Evolutionary conservation across 768 basidiomycete genomes (phyloP), one percentile per base, ranked within the genome.

Genomic region (Lentinus brumalis): DNA sequence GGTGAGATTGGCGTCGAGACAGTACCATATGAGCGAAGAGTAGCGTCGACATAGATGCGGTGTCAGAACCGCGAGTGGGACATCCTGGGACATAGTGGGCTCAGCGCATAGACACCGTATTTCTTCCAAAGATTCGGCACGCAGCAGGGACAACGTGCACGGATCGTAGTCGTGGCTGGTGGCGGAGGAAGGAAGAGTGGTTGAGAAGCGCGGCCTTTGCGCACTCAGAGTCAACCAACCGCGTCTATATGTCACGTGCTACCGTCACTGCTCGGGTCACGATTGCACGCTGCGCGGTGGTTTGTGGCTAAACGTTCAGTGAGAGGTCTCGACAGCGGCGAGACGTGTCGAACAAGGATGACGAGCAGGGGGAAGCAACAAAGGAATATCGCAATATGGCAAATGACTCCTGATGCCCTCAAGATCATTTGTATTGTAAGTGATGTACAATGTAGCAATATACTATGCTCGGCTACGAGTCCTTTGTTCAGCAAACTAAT

Each of bases 1-100:
- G 67, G 83, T 79, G 47, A 94, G 85, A 68, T 89, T 89, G 56
- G 86, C 82, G 77, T 94, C 92, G 60, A 94, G 86, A 75, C 86
- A 92, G 67, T 86, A 85, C 91, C 92, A 93, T 69, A 93, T 81
- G 63, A 94, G 80, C 53, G 83, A 77, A 65, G 83, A 83, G 71
- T 90, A 88, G 65, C 89, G 88, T 74, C 85, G 81, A 79, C 69
- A 91, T 83, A 70, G 82, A 77, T 63, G 84, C 81, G 63, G 80
- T 75, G 75, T 82, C 79, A 57, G 77, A 72, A 61, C 56, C 57
- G 57, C 39, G 44, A 79, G 76, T 59, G 78, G 71, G 64, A 76
- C 70, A 77, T 86, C 84, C 70, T 80, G 77, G 76, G 83, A 86
- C 86, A 89, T 87, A 71, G 66, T 29, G 32, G 52, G 50, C 65